Base-by-base conservation (phyloP, 2,329 filamentous ascomycete species). In the Endocalyx cinctus region DNA sequence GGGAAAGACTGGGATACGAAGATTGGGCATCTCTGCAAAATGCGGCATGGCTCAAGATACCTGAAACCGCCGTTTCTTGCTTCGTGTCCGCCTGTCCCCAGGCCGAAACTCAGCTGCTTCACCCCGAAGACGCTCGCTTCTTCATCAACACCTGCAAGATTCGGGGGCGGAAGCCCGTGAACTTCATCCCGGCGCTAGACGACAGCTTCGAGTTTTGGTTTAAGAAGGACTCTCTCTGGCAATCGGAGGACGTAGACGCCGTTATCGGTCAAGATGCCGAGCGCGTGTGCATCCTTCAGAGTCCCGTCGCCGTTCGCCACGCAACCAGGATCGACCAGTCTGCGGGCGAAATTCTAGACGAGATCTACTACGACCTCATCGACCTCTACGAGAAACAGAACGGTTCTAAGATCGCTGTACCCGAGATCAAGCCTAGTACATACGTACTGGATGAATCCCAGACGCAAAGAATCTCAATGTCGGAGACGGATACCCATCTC, bases 211-310 rank as follows among this genome's bases (percentile, higher is more conserved):
- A 63, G 41, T 44, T 41, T 5, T 63, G 52, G 50, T 62, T 63
- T 39, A 62, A 63, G 41, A 63, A 62, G 30, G 59, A 63, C 34
- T 62, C 59, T 1, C 46, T 63, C 5, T 63, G 59, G 59, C 59
- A 63, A 33, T 57, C 56, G 5, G 59, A 63, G 32, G 47, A 59
- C 20, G 29, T 62, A 3, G 58, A 61, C 3, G 54, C 59, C 0
- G 58, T 62, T 8, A 34, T 57, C 12, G 52, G 47, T 18, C 43
- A 56, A 22, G 59, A 63, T 34, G 54, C 50, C 3, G 50, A 48
- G 6, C 44, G 59, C 10, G 48, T 50, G 5, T 62, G 52, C 19
- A 54, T 63, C 15, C 42, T 63, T 2, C 59, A 62, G 16, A 55
- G 60, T 6, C 60, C 60, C 4, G 56, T 60, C 2, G 50, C 58